Conservation (phyloP, 768 basidiomycete species). For the Postia placenta region DNA sequence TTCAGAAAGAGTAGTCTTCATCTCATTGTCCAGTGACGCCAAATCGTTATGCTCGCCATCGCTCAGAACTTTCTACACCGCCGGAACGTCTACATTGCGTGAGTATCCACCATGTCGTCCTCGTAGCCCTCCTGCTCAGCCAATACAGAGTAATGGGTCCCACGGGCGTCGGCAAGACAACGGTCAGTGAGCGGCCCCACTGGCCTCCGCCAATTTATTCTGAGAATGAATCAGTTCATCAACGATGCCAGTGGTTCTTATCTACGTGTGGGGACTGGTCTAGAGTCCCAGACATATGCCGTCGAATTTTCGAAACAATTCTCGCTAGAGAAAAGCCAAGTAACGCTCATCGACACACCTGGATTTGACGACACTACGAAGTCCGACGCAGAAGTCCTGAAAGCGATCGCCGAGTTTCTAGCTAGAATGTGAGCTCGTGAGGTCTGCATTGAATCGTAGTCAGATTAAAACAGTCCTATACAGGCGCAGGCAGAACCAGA, state of each 20-base stretch:
- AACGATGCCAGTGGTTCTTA: slow-evolving; percentile 11
- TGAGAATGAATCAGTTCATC: slow-evolving; percentile 9
- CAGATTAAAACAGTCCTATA: slow-evolving; percentile 8
- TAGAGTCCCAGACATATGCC: slow-evolving; percentile 7
- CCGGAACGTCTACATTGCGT: neutral
- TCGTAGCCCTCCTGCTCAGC: neutral
- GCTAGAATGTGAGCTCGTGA: slow-evolving; percentile 11
- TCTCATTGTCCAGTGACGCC: too few relatives aligned
- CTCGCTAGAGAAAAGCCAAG: neutral
- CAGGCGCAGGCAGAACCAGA: slow-evolving; percentile 15
- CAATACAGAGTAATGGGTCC: slow-evolving; percentile 14
- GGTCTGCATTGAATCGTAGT: neutral
- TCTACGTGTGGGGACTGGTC: neutral
- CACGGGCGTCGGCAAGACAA: slow-evolving; percentile 8
- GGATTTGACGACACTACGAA: slow-evolving; percentile 15
- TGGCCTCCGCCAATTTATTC: too few relatives aligned
- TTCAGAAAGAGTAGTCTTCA: too few relatives aligned
- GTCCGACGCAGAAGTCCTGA: slow-evolving; percentile 15
- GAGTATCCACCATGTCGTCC: neutral
- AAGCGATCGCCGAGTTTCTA: slow-evolving; percentile 10
- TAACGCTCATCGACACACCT: slow-evolving; percentile 13
- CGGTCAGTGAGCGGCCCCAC: slow-evolving; percentile 6
- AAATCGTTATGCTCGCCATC: too few relatives aligned
- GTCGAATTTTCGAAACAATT: slow-evolving; percentile 3
- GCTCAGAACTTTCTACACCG: too few relatives aligned